Percentiles rank a stretch among this genome's conserved stretches.
Conservation (phyloP, 805 yeast species). For the Saturnispora dispora region DNA sequence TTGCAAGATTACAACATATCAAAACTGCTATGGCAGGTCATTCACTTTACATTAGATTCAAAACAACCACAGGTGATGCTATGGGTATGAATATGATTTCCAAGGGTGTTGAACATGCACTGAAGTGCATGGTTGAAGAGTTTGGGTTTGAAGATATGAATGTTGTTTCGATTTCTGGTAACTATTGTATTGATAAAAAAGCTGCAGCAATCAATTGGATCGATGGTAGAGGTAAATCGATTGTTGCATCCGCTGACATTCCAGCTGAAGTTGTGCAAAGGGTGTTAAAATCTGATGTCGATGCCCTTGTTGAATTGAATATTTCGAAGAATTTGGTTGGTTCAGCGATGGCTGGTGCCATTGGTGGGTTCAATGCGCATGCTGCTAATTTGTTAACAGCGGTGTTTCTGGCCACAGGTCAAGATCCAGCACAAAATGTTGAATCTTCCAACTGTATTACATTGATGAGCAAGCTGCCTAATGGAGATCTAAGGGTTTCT, state of each 20-base stretch:
- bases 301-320: slow-evolving; percentile 84
- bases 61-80: slow-evolving; percentile 99
- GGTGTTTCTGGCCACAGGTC: slow-evolving; percentile 89
- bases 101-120: slow-evolving; percentile 88
- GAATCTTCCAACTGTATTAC: slow-evolving; percentile 98
- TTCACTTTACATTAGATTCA: slow-evolving; percentile 78
- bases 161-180: slow-evolving; percentile 88
- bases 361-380: slow-evolving; percentile 98
- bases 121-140: slow-evolving; percentile 75
- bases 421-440: slow-evolving; percentile 99
- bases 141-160: slow-evolving; percentile 94
- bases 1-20: slow-evolving; percentile 86
- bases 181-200: slow-evolving; percentile 95
- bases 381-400: slow-evolving; percentile 97
- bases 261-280: slow-evolving; percentile 73
- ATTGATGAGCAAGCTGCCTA: slow-evolving; percentile 65
- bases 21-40: slow-evolving; percentile 95
- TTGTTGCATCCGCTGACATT: slow-evolving; percentile 90
- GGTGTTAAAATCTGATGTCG: slow-evolving; percentile 87
- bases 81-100: slow-evolving; percentile 99
- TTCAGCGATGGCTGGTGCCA: slow-evolving; percentile 95
- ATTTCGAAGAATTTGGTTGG: slow-evolving; percentile 87
- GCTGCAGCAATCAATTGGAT: slow-evolving; percentile 99
- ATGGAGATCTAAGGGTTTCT: slow-evolving; percentile 79
- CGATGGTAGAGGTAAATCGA: slow-evolving; percentile 97